Evolutionary conservation across 345 rosid genomes (phyloP), one percentile per base, ranked within the genome.

Genomic region (Syzygium aromaticum): DNA sequence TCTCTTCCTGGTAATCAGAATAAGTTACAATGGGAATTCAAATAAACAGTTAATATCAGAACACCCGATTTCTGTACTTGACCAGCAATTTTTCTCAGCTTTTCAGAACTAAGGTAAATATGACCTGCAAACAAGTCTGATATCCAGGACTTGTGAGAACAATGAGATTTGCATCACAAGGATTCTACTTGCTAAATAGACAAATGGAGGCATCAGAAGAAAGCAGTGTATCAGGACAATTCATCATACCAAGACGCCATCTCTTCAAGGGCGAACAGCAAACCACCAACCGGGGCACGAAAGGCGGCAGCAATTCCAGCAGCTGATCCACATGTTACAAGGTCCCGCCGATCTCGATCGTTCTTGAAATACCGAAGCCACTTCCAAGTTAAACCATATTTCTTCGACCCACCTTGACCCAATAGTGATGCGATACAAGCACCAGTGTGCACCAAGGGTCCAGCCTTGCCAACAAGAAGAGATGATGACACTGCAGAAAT

Each of bases 271-370:
- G 99, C 94, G 84, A 97, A 97, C 85, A 97, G 90, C 89, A 95
- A 93, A 83, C 99, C 99, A 83, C 99, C 99, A 43, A 97, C 98
- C 2, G 98, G 99, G 84, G 99, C 96, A 86, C 98, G 96, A 87
- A 97, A 97, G 4, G 99, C 93, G 25, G 96, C 96, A 85, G 99
- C 96, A 46, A 97, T 97, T 89, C 99, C 99, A 88, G 99, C 99
- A 87, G 99, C 99, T 23, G 99, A 92, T 67, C 99, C 99, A 85
- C 98, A 98, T 40, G 99, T 95, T 25, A 96, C 97, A 88, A 98
- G 96, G 90, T 98, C 99, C 87, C 99, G 91, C 54, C 96, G 91
- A 86, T 97, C 99, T 89, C 97, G 91, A 52, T 97, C 99, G 82
- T 97, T 96, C 86, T 94, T 95, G 90, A 97, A 95, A 90, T 88